phyloP scores from a whole-genome alignment of 352 stramenopile species.

The Peronospora farinosa region DNA sequence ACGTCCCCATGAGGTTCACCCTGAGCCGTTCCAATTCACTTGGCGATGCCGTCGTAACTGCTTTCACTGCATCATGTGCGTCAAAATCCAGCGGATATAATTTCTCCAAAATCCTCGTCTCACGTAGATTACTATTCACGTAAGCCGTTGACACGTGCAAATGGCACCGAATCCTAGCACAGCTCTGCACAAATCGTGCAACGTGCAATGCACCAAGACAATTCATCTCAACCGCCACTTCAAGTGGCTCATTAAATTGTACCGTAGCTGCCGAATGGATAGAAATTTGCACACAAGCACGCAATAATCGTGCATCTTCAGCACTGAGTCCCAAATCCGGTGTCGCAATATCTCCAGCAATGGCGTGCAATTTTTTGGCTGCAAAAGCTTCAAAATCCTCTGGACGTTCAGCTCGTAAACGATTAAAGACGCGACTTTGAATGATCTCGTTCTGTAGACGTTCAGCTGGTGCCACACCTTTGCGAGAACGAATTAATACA shows the following conservation, averaged over 20 bases:
- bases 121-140: conserved; percentile 77
- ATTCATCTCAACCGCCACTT: conserved; percentile 86
- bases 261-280: conserved; percentile 85
- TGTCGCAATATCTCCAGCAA: conserved; percentile 67
- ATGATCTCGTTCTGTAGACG: conserved; percentile 76
- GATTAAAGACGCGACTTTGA: conserved; percentile 66
- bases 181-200: conserved; percentile 55
- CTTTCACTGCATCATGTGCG: conserved; percentile 51
- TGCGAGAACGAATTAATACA: conserved; percentile 73
- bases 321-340: conserved; percentile 50
- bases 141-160: conserved; percentile 83
- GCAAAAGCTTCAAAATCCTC: conserved; percentile 48
- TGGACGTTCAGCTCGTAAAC: conserved; percentile 42
- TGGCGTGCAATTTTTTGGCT: conserved; percentile 47
- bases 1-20: conserved; percentile 80
- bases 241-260: conserved; percentile 81
- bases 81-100: conserved; percentile 86
- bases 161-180: conserved; percentile 44
- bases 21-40: conserved; percentile 56
- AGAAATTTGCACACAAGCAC: conserved; percentile 47
- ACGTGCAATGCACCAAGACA: conserved; percentile 61
- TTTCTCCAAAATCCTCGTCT: conserved; percentile 49
- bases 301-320: conserved; percentile 39
- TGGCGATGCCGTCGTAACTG: conserved; percentile 44
- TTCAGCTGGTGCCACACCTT: conserved; percentile 44